phyloP scores from a whole-genome alignment of 257 asterid genomes.

The Solanum raphanifolium region DNA sequence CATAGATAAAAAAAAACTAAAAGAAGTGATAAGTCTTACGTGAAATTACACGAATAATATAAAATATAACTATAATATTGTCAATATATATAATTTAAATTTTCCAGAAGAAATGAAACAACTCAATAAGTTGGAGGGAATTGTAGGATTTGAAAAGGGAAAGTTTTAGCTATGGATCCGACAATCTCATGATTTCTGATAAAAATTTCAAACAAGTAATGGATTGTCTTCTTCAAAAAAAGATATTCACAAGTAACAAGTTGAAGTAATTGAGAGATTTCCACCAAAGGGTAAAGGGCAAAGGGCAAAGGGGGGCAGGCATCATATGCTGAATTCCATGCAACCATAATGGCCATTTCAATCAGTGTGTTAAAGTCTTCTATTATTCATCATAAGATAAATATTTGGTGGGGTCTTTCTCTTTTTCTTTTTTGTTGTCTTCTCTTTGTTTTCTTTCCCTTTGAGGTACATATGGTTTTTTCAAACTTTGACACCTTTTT shows the following conservation, averaged over 20 bases:
- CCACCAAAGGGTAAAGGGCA: background rate
- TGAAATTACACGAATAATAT: background rate
- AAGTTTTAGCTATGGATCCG: conserved; percentile 32
- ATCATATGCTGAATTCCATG: conserved; percentile 79
- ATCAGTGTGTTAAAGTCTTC: conserved; percentile 30
- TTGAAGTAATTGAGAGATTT: conserved; percentile 37
- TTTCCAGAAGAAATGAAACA: background rate
- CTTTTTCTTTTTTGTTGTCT: conserved; percentile 7
- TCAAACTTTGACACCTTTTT: background rate
- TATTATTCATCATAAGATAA: conserved; percentile 34
- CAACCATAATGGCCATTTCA: conserved; percentile 61
- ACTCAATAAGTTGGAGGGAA: background rate
- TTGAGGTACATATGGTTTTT: background rate
- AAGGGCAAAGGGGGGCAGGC: background rate
- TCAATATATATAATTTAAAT: background rate
- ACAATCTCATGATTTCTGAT: conserved; percentile 50
- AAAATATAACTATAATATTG: background rate
- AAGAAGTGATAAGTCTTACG: background rate
- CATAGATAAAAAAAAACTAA: background rate
- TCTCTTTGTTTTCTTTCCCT: background rate
- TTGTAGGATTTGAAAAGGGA: conserved; percentile 34
- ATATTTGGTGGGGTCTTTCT: conserved; percentile 32
- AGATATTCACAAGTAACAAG: conserved; percentile 22
- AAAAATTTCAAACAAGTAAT: conserved; percentile 40
- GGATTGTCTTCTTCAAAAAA: conserved; percentile 15